Percentiles rank a stretch among this genome's conserved stretches.
Evolutionary conservation across 2,329 filamentous ascomycete genomes (phyloP).

Genomic region (Diaporthe longicolla): DNA sequence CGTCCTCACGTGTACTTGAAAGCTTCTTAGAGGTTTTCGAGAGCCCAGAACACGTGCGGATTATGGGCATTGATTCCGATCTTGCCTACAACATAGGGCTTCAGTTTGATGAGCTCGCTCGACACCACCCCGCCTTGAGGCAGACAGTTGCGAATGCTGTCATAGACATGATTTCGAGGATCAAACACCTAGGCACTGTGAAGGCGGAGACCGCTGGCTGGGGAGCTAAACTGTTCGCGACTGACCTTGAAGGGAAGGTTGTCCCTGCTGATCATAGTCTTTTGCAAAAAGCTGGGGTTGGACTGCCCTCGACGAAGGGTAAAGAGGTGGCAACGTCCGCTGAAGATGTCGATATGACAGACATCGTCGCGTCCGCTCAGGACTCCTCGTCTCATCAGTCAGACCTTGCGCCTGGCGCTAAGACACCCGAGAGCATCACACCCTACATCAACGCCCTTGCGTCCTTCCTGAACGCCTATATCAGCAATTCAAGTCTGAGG

Average conservation of each 20-base stretch:
- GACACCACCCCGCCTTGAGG: slow-evolving; percentile 90
- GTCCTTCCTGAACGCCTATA: slow-evolving; percentile 82
- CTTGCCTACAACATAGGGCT: slow-evolving; percentile 82
- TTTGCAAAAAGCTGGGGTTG: slow-evolving; percentile 46
- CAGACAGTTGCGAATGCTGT: slow-evolving; percentile 86
- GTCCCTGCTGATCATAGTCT: slow-evolving; percentile 67
- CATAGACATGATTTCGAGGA: slow-evolving; percentile 87
- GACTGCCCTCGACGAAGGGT: slow-evolving; percentile 53
- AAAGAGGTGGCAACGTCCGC: slow-evolving; percentile 56
- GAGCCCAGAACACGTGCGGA: slow-evolving; percentile 88
- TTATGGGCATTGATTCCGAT: slow-evolving; percentile 79
- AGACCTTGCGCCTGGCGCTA: slow-evolving; percentile 45
- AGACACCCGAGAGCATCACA: slow-evolving; percentile 57
- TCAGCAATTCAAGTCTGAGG: slow-evolving; percentile 81
- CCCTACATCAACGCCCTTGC: slow-evolving; percentile 83
- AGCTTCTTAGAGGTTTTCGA: slow-evolving; percentile 98
- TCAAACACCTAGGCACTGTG: slow-evolving; percentile 79
- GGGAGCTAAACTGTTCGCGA: slow-evolving; percentile 83
- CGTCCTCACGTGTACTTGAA: slow-evolving; percentile 84
- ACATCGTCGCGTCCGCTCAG: slow-evolving; percentile 56
- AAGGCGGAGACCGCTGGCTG: slow-evolving; percentile 79
- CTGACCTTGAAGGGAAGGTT: slow-evolving; percentile 69
- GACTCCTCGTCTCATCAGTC: background rate
- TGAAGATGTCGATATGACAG: slow-evolving; percentile 77
- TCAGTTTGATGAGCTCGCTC: slow-evolving; percentile 92